Conservation (phyloP, 306 rosid species). For the Cyamopsis tetragonoloba region DNA sequence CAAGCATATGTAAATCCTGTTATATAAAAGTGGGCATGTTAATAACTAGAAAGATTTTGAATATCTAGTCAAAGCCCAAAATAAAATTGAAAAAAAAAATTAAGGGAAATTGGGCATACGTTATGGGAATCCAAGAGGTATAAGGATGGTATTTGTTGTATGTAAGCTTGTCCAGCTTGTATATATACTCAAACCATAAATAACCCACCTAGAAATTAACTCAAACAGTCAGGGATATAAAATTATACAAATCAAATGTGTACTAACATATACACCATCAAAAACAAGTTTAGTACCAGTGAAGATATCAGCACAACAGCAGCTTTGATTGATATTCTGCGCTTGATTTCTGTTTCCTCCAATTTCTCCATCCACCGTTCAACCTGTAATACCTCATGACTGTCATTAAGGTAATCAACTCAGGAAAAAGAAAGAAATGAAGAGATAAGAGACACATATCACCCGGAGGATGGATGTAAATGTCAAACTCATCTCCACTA, state of each 20-base stretch:
- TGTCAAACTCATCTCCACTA: background rate
- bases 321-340: constrained; percentile 72
- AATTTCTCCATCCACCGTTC: constrained; percentile 96
- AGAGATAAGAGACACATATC: constrained; percentile 5
- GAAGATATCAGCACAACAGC: constrained; percentile 50
- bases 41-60: constrained; percentile 17
- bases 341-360: constrained; percentile 79
- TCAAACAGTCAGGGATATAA: constrained; percentile 24
- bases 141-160: constrained; percentile 96
- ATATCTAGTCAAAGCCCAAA: background rate
- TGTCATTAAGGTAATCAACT: constrained; percentile 25
- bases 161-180: constrained; percentile 81
- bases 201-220: constrained; percentile 62
- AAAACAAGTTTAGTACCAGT: constrained; percentile 43
- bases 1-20: constrained; percentile 81
- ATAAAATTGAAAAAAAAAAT: background rate
- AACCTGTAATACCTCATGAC: constrained; percentile 44
- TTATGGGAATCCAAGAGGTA: constrained; percentile 98
- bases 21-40: constrained; percentile 23
- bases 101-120: constrained; percentile 51
- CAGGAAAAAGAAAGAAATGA: background rate
- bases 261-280: background rate
- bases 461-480: background rate
- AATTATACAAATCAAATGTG: constrained; percentile 5
- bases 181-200: constrained; percentile 81